Conservation (phyloP, 2,329 filamentous ascomycete genomes). For the Cylindrodendrum hubeiense region DNA sequence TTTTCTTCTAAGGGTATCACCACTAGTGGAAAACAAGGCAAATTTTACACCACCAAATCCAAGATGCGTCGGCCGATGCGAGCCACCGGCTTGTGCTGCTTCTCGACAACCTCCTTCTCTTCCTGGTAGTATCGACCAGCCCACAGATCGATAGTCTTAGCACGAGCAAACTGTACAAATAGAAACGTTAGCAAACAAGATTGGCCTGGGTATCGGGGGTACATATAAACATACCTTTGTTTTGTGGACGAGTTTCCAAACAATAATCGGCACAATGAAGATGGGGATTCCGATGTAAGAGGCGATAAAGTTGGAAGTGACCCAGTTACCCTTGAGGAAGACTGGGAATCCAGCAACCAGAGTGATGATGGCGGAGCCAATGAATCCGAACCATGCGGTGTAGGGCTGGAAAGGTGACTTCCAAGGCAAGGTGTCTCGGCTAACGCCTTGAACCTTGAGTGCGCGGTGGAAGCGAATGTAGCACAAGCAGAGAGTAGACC, state of each 20-base stretch:
- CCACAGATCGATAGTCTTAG: constrained; percentile 64
- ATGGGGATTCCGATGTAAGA: constrained; percentile 73
- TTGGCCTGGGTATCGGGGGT: accelerated
- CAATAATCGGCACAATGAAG: constrained; percentile 71
- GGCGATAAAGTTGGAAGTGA: constrained; percentile 71
- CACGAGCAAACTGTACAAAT: constrained; percentile 47
- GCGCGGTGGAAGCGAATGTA: constrained; percentile 68
- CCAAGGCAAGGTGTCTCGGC: constrained; percentile 65
- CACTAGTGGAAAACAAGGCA: background rate
- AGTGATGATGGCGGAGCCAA: constrained; percentile 70
- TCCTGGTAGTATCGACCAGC: constrained; percentile 32
- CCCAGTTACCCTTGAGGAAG: constrained; percentile 77
- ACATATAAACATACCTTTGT: constrained; percentile 28
- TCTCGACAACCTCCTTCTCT: constrained; percentile 12
- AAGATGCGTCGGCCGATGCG: background rate
- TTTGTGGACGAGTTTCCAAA: constrained; percentile 63
- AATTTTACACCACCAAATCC: background rate
- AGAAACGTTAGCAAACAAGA: background rate
- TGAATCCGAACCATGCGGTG: constrained; percentile 70
- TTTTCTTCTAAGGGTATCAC: background rate
- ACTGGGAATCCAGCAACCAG: constrained; percentile 82
- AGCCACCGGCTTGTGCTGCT: background rate
- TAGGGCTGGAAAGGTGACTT: constrained; percentile 70
- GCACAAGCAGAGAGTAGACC: constrained; percentile 69
- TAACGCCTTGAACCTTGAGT: constrained; percentile 64